These are phyloP conservation scores for Skeletonema grethae DNA, from an alignment of 108 stramenopile species.

Conservation along the genomic window DNA sequence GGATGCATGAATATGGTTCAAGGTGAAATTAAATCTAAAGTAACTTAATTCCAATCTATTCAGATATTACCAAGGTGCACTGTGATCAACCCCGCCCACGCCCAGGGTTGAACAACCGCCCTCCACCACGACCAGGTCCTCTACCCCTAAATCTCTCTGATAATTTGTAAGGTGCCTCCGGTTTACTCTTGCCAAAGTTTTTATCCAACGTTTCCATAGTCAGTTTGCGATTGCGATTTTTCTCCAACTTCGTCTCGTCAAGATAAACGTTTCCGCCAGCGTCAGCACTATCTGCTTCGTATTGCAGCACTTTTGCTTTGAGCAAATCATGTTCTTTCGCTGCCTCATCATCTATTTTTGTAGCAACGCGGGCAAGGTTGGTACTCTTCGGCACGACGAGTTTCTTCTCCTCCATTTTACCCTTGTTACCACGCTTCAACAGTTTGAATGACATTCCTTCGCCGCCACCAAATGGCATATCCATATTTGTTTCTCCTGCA, in stretches of 20 bases:
- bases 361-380: slow-evolving; percentile 74
- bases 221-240: slow-evolving; percentile 82
- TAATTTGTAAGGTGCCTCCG: slow-evolving; percentile 40
- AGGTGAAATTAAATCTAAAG: background rate
- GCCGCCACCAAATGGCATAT: slow-evolving; percentile 59
- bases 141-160: slow-evolving; percentile 38
- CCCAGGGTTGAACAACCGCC: slow-evolving; percentile 50
- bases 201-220: slow-evolving; percentile 80
- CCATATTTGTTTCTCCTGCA: slow-evolving; percentile 18
- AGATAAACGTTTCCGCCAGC: slow-evolving; percentile 86
- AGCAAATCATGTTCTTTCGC: slow-evolving; percentile 83
- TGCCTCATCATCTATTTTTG: slow-evolving; percentile 86
- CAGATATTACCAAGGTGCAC: background rate
- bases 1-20: slow-evolving; percentile 47
- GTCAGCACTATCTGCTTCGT: slow-evolving; percentile 83
- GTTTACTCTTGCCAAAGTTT: slow-evolving; percentile 75
- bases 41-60: background rate
- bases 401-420: slow-evolving; percentile 87
- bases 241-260: slow-evolving; percentile 79
- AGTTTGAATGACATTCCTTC: slow-evolving; percentile 86
- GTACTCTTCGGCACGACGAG: slow-evolving; percentile 84
- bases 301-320: slow-evolving; percentile 83
- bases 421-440: slow-evolving; percentile 91
- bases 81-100: slow-evolving; percentile 21
- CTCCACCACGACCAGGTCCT: slow-evolving; percentile 27